Base-by-base conservation (phyloP, 768 basidiomycete species). In the Lactarius quietus region DNA sequence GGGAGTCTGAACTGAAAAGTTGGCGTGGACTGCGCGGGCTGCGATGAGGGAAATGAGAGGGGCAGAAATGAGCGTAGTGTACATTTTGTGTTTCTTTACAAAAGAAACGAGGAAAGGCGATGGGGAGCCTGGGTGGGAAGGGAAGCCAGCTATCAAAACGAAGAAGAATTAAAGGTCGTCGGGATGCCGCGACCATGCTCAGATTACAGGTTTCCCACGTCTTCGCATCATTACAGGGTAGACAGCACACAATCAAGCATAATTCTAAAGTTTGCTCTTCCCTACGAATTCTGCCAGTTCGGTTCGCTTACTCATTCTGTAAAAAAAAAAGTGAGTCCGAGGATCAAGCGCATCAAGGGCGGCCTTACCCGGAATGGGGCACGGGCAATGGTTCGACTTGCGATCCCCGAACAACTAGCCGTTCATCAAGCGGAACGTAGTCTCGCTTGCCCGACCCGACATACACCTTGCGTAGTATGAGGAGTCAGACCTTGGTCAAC, bases 61-160 rank as follows among this genome's bases (percentile, higher is more conserved):
- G 78, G 84, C 74, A 66, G 83, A 82, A 90, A 90, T 59, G 89
- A 92, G 77, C 78, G 91, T 89, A 79, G 84, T 78, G 83, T 86
- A 86, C 91, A 92, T 93, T 77, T 75, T 83, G 57, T 69, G 66
- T 65, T 20, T 68, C 48, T 57, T 35, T 61, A 65, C 29, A 52
- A 39, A 36, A 57, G 31, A 52, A 33, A 36, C 48, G 33, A 35
- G 23, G 43, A 31, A 41, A 58, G 59, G 38, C 31, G 20, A n/a
- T 68, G 43, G 59, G 69, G 61, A 67, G n/a, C n/a, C n/a, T n/a
- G 63, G 69, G 68, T 52, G 71, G 69, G 62, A 63, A 68, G 68
- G 70, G 74, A 70, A 68, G 72, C 43, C 60, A 68, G 71, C 54
- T 69, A 72, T 66, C 63, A 72, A 63, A 55, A 48, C 14, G 45